Percentiles rank a stretch among this genome's conserved stretches.
These are phyloP conservation scores for Typha latifolia DNA, from an alignment of 176 grass and related monocot species.

Conservation along the genomic window DNA sequence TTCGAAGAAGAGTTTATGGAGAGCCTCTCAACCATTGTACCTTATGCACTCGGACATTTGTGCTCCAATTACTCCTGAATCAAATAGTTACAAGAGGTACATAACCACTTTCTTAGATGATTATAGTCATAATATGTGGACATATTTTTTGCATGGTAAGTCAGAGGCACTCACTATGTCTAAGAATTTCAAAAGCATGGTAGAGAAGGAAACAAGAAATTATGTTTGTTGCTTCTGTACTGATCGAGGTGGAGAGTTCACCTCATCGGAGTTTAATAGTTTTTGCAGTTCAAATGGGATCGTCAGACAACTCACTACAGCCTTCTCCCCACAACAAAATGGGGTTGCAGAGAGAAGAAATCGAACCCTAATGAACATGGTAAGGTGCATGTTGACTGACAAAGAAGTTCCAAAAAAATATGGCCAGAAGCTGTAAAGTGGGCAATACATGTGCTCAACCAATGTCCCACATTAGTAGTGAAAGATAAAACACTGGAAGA, in stretches of 20 bases:
- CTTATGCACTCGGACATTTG: too few species aligned
- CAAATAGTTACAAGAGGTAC: neutral
- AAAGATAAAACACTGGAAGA: neutral
- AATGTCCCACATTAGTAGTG: neutral
- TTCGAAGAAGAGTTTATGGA: too few species aligned
- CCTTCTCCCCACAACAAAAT: neutral
- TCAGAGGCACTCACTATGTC: neutral
- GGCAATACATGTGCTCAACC: neutral
- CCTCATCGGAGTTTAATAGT: neutral
- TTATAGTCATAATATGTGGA: neutral
- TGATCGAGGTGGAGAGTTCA: too few species aligned
- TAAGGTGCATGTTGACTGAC: neutral
- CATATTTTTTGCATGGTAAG: neutral
- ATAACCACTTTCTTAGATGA: neutral
- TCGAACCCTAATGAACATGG: neutral
- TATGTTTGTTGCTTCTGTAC: too few species aligned
- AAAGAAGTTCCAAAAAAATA: neutral
- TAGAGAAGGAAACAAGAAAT: neutral
- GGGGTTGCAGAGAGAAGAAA: neutral
- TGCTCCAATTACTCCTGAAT: too few species aligned
- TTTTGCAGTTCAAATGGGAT: neutral
- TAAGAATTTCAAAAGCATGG: neutral
- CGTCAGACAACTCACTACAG: neutral
- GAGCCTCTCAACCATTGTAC: too few species aligned
- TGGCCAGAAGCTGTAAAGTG: neutral